A percentile compares a stretch with the other conserved stretches of the same genome.
These are phyloP conservation scores for Umbelopsis isabellina DNA, from an alignment of 192 early-diverging fungal genomes.

Conservation along the genomic window DNA sequence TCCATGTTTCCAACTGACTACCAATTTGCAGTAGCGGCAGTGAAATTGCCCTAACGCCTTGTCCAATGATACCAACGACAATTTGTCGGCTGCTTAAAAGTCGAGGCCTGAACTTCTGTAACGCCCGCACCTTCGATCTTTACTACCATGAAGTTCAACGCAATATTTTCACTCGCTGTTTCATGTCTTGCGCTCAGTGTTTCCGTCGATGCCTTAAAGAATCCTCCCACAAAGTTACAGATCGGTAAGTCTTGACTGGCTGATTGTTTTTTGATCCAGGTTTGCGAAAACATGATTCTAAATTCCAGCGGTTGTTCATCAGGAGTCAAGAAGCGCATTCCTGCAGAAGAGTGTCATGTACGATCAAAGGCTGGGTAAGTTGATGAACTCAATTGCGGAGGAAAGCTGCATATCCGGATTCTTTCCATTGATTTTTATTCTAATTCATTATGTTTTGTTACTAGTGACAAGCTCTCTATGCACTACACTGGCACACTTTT, in stretches of 20 bases:
- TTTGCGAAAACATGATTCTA: not conserved
- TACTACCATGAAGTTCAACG: not conserved
- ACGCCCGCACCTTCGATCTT: not conserved
- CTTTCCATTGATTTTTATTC: slow-evolving; percentile 14
- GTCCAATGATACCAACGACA: too few relatives aligned
- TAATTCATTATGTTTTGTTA: not conserved
- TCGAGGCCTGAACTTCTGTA: too few relatives aligned
- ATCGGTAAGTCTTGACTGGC: slow-evolving; percentile 43
- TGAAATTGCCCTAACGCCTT: too few relatives aligned
- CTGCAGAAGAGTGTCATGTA: slow-evolving; percentile 52
- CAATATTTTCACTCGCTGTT: not conserved
- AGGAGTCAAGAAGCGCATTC: slow-evolving; percentile 56
- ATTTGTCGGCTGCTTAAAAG: too few relatives aligned
- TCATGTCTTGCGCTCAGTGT: slow-evolving; percentile 16
- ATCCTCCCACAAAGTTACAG: slow-evolving; percentile 48
- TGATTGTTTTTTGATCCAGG: not conserved
- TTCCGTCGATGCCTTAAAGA: slow-evolving; percentile 37
- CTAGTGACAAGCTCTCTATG: slow-evolving; percentile 70
- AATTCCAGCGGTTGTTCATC: not conserved
- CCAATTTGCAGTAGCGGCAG: too few relatives aligned
- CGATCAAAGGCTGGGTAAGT: slow-evolving; percentile 49
- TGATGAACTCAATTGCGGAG: not conserved
- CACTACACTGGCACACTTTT: slow-evolving; percentile 77
- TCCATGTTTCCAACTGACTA: too few relatives aligned
- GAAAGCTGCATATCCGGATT: not conserved